Percentiles rank a stretch among this genome's conserved stretches.
Evolutionary conservation across 2,329 filamentous ascomycete genomes (phyloP).

Genomic region (Alternaria incomplexa): DNA sequence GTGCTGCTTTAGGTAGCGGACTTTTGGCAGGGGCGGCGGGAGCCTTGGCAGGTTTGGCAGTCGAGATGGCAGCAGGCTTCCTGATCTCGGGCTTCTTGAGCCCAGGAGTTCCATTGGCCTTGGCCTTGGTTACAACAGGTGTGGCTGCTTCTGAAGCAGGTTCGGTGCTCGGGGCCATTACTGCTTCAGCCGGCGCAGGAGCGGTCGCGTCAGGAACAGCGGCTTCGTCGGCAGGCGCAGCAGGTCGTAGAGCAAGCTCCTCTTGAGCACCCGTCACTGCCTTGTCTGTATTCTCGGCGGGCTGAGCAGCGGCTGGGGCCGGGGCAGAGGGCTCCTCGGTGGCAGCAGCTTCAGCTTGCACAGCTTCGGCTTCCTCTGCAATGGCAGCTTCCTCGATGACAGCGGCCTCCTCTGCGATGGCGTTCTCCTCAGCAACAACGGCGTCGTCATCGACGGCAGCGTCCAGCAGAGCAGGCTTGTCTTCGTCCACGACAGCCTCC

Average conservation of each 20-base stretch:
- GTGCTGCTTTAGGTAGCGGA: constrained; percentile 36
- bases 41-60: constrained; percentile 34
- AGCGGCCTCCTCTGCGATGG: constrained; percentile 21
- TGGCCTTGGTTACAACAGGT: constrained; percentile 12
- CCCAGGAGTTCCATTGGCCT: constrained; percentile 20
- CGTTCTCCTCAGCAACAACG: constrained; percentile 12
- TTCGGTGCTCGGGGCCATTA: constrained; percentile 7
- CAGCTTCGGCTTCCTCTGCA: background rate
- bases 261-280: constrained; percentile 51
- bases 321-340: background rate
- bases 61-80: constrained; percentile 44
- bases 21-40: constrained; percentile 34
- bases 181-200: constrained; percentile 47
- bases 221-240: constrained; percentile 42
- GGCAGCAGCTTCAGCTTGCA: background rate
- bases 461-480: constrained; percentile 13
- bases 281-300: constrained; percentile 53
- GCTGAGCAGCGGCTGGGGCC: background rate
- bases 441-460: constrained; percentile 33
- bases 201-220: constrained; percentile 43
- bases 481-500: constrained; percentile 46
- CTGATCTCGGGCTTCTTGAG: constrained; percentile 28
- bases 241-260: constrained; percentile 49
- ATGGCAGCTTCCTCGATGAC: background rate
- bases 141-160: background rate